phyloP scores from a whole-genome alignment of 2,329 filamentous ascomycete species.

The Diaporthe ilicicola region DNA sequence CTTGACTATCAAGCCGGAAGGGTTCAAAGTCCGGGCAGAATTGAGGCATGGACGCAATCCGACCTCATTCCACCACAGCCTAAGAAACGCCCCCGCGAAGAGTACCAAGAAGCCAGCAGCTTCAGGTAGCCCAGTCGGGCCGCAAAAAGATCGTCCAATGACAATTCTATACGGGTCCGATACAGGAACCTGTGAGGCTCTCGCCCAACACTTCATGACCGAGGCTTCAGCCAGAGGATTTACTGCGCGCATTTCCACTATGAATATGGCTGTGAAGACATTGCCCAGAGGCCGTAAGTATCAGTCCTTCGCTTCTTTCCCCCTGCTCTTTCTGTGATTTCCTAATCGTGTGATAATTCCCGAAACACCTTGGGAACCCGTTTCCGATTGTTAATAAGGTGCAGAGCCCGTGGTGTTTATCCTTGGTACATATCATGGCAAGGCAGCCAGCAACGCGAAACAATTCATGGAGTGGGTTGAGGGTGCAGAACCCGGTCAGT shows the following conservation, averaged over 20 bases:
- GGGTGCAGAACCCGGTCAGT: slow-evolving; percentile 39
- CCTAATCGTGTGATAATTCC: too few species aligned
- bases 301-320: neutral
- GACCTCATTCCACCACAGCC: slow-evolving; percentile 35
- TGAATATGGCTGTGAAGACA: slow-evolving; percentile 37
- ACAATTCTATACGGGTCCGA: slow-evolving; percentile 78
- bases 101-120: neutral
- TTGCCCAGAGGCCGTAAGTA: neutral
- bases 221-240: slow-evolving; percentile 68
- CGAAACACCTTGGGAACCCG: neutral
- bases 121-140: neutral
- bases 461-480: slow-evolving; percentile 75
- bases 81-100: neutral
- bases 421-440: slow-evolving; percentile 67
- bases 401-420: neutral
- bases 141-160: slow-evolving; percentile 45
- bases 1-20: slow-evolving; percentile 68
- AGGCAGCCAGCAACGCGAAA: slow-evolving; percentile 76
- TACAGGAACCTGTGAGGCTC: slow-evolving; percentile 76
- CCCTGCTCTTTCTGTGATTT: too few species aligned
- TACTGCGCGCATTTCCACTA: slow-evolving; percentile 72
- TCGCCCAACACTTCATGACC: slow-evolving; percentile 69
- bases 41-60: slow-evolving; percentile 52
- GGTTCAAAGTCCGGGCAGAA: slow-evolving; percentile 66
- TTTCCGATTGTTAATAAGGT: neutral